Evolutionary conservation across 2,329 filamentous ascomycete species (phyloP).

Genomic region (Blumeria hordei): DNA sequence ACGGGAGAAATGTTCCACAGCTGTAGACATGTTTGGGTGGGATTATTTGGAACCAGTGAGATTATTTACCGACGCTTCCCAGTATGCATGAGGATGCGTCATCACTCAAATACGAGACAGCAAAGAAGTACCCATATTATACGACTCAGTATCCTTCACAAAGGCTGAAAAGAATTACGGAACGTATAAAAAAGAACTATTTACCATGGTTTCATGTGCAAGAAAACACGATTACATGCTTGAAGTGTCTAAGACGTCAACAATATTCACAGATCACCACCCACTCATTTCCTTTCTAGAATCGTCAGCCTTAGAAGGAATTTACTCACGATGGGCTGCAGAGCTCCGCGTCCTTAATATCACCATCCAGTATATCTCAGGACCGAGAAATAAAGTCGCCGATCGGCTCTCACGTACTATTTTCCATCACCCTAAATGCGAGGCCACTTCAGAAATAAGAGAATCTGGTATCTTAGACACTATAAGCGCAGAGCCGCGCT

Average conservation of each 20-base stretch:
- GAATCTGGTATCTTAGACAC: background rate
- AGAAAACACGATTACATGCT: background rate
- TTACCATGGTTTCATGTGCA: background rate
- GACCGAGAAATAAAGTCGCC: background rate
- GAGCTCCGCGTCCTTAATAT: background rate
- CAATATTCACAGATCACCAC: background rate
- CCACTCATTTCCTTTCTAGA: background rate
- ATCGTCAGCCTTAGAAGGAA: background rate
- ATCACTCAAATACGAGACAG: background rate
- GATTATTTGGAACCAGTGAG: background rate
- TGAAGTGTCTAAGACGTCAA: background rate
- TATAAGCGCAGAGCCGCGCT: background rate
- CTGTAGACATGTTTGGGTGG: background rate
- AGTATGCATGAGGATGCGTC: background rate
- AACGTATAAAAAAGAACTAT: background rate
- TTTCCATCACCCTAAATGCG: background rate
- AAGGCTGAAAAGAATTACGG: background rate
- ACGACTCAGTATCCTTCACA: background rate
- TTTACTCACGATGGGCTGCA: background rate
- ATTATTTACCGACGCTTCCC: background rate
- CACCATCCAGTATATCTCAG: background rate
- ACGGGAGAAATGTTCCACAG: background rate
- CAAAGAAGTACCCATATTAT: constrained; percentile 1
- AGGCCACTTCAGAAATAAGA: background rate
- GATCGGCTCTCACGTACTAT: background rate